Percentiles rank a stretch among this genome's conserved stretches.
These are phyloP conservation scores for Fusarium sp. DNA, from an alignment of 2,329 filamentous ascomycete species.

Conservation along the genomic window DNA sequence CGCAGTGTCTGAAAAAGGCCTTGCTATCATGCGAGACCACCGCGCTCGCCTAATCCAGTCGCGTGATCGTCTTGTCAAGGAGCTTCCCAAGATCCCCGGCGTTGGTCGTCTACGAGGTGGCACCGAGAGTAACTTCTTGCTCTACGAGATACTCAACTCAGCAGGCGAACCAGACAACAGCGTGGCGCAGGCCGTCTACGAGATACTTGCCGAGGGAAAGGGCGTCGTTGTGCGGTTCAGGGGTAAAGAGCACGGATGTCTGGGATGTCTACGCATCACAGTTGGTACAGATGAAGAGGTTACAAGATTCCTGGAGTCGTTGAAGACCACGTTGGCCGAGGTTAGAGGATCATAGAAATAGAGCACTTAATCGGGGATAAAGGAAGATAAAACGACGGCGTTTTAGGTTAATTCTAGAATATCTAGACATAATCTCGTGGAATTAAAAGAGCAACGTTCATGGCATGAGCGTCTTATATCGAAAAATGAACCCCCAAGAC, in stretches of 20 bases:
- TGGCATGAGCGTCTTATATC: constrained; percentile 33
- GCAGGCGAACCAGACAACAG: constrained; percentile 82
- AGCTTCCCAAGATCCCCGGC: constrained; percentile 81
- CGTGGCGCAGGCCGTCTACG: constrained; percentile 83
- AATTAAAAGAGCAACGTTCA: constrained; percentile 45
- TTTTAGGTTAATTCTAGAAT: constrained; percentile 42
- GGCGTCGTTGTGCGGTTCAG: constrained; percentile 95
- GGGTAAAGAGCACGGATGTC: constrained; percentile 90
- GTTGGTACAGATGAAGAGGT: constrained; percentile 92
- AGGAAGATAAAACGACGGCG: constrained; percentile 35
- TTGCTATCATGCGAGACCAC: constrained; percentile 80
- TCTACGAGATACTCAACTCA: constrained; percentile 86
- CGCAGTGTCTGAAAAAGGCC: constrained; percentile 75
- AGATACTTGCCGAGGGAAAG: constrained; percentile 83
- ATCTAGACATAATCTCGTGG: constrained; percentile 47
- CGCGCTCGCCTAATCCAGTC: constrained; percentile 79
- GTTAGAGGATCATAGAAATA: constrained; percentile 52
- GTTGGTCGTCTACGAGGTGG: constrained; percentile 87
- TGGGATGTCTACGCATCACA: constrained; percentile 90
- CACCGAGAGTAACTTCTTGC: constrained; percentile 85
- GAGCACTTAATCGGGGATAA: constrained; percentile 3
- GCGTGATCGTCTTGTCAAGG: constrained; percentile 79
- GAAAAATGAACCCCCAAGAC: constrained; percentile 24
- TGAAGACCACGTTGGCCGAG: constrained; percentile 66
- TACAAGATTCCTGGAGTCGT: constrained; percentile 78